Evolutionary conservation across 1,139 yeast genomes (phyloP).

Genomic region (Lodderomyces parapsilosis): DNA sequence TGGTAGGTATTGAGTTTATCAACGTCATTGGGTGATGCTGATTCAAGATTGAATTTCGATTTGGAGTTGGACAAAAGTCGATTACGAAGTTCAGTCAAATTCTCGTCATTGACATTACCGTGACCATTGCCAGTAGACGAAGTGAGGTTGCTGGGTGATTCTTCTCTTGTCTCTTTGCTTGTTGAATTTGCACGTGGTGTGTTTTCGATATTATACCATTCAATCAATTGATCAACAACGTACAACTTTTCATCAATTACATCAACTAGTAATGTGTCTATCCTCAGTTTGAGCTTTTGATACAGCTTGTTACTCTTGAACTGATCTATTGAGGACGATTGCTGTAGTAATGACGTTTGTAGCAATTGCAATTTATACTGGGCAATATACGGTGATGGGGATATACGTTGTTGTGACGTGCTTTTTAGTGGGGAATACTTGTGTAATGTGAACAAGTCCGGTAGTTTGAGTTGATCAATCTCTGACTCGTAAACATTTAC

Average conservation of each 20-base stretch:
- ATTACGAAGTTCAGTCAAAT: constrained; percentile 24
- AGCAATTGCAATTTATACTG: constrained; percentile 22
- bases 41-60: constrained; percentile 5
- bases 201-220: constrained; percentile 12
- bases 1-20: constrained; percentile 33
- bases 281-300: constrained; percentile 9
- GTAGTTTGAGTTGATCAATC: constrained; percentile 17
- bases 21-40: constrained; percentile 6
- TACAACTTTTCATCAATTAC: constrained; percentile 25
- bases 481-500: constrained; percentile 19
- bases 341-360: constrained; percentile 8
- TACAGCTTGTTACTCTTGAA: constrained; percentile 16
- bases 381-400: constrained; percentile 24
- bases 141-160: neutral
- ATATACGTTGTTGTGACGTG: neutral
- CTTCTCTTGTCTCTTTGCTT: neutral
- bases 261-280: constrained; percentile 16
- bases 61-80: constrained; percentile 22
- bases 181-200: constrained; percentile 5
- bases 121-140: neutral
- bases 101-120: too few relatives aligned
- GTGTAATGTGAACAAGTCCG: constrained; percentile 7
- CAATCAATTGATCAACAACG: constrained; percentile 20
- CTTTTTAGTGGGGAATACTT: neutral
- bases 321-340: constrained; percentile 6